These are phyloP conservation scores for Talaromyces sp. DNA, from an alignment of 2,329 filamentous ascomycete genomes.

Conservation along the genomic window DNA sequence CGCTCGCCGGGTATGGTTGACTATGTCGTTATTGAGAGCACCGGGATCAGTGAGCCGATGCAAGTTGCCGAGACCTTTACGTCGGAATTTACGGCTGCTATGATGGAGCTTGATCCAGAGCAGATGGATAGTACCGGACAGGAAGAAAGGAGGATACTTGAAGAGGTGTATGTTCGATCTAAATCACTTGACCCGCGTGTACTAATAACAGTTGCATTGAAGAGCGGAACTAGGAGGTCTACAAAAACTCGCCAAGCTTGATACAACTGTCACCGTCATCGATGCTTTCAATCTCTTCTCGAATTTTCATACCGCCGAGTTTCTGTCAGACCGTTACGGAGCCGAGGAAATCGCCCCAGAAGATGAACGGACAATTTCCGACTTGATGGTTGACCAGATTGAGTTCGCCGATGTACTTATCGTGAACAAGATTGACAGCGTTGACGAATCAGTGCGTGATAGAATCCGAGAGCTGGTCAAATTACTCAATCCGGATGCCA, in stretches of 20 bases:
- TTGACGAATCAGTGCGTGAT: slow-evolving; percentile 46
- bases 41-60: slow-evolving; percentile 68
- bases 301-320: slow-evolving; percentile 68
- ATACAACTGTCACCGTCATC: slow-evolving; percentile 70
- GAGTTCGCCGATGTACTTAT: slow-evolving; percentile 73
- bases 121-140: slow-evolving; percentile 34
- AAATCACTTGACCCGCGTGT: neutral
- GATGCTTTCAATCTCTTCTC: slow-evolving; percentile 70
- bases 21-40: slow-evolving; percentile 70
- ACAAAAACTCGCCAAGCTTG: slow-evolving; percentile 62
- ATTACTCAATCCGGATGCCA: slow-evolving; percentile 64
- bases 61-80: slow-evolving; percentile 74
- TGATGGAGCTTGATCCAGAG: slow-evolving; percentile 49
- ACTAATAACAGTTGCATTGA: neutral
- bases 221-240: slow-evolving; percentile 60
- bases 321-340: slow-evolving; percentile 61
- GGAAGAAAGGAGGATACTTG: slow-evolving; percentile 44
- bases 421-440: slow-evolving; percentile 67
- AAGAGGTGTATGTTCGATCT: slow-evolving; percentile 43
- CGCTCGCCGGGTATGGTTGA: slow-evolving; percentile 60
- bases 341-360: slow-evolving; percentile 60
- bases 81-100: slow-evolving; percentile 49
- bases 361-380: slow-evolving; percentile 70
- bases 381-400: slow-evolving; percentile 73
- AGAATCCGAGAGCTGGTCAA: slow-evolving; percentile 55